Evolutionary conservation across 352 stramenopile genomes (phyloP).

Genomic region (Plasmopara halstedii): DNA sequence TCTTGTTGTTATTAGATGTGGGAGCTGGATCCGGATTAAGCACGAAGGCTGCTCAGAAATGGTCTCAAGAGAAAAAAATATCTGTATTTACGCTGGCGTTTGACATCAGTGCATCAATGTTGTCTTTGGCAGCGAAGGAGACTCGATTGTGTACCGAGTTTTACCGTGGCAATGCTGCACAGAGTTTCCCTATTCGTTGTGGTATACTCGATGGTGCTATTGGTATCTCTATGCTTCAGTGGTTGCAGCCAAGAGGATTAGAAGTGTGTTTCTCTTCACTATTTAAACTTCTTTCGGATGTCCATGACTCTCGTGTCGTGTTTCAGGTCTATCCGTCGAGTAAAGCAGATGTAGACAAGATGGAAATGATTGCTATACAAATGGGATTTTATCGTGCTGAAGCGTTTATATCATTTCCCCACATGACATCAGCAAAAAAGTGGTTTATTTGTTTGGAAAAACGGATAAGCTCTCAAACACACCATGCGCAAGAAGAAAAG

Average conservation of each 20-base stretch:
- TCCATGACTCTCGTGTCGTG: conserved; percentile 23
- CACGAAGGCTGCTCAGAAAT: too few relatives aligned
- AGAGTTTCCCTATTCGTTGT: conserved; percentile 44
- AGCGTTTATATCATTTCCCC: conserved; percentile 62
- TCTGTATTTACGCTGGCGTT: too few relatives aligned
- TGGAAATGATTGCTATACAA: conserved; percentile 40
- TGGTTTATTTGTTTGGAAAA: conserved; percentile 60
- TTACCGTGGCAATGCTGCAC: conserved; percentile 60
- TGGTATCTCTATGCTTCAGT: conserved; percentile 81
- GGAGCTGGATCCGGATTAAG: too few relatives aligned
- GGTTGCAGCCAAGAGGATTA: conserved; percentile 52
- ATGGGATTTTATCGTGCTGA: conserved; percentile 47
- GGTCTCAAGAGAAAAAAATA: too few relatives aligned
- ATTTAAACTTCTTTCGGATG: conserved; percentile 18
- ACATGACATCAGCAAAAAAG: conserved; percentile 59
- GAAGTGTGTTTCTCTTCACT: conserved; percentile 55
- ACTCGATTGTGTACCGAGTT: conserved; percentile 37
- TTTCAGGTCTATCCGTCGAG: conserved; percentile 70
- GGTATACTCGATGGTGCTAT: conserved; percentile 42
- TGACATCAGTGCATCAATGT: too few relatives aligned
- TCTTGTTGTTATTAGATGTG: too few relatives aligned
- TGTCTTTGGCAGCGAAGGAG: too few relatives aligned
- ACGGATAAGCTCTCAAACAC: background rate
- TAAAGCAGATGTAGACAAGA: conserved; percentile 42
- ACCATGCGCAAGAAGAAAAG: conserved; percentile 2